Evolutionary conservation across 2,329 filamentous ascomycete genomes (phyloP), one percentile per base, ranked within the genome.

Genomic region (Alternaria incomplexa): DNA sequence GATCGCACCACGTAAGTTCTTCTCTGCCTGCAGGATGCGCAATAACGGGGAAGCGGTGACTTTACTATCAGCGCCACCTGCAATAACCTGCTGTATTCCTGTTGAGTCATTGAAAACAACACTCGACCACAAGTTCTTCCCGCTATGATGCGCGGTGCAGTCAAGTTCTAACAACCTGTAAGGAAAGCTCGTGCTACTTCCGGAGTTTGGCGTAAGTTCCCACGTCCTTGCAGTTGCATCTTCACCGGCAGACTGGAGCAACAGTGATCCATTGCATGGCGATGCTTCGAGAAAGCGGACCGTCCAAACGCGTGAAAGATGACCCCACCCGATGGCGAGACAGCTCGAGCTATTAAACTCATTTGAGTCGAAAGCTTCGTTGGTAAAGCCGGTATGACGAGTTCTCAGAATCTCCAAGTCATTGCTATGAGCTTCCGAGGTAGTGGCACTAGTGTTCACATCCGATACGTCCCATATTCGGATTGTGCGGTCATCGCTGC

Each of bases 401-500:
- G 73, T 59, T 46, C 76, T 71, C 15, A 73, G 57, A 6, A 58
- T 43, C 5, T 78, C 75, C 22, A 58, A 45, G 13, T 68, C 70
- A 58, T 67, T 77, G 6, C 59, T 58, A 8, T 63, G 5, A 15
- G 26, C 46, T 32, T 77, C 76, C n/a, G 74, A 71, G 5, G 60
- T 55, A 15, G 50, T 45, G 4, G 26, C 51, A 9, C 72, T 65
- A 7, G 61, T 50, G 17, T 62, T 36, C 0, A 66, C 62, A 59
- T 88, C 85, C 0, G 90, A 89, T 8, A 97, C 88, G 74, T 97
- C 89, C 95, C 96, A 98, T 2, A 98, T 81, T 13, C 92, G 86
- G 22, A 99, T 88, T 0, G 93, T 97, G 54, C 96, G 87, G 79
- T 99, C 96, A 75, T 99, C 96, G 74, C 95, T 98, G 77, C 96